Conservation (phyloP, 2,329 filamentous ascomycete species). For the Daldinia sp. region DNA sequence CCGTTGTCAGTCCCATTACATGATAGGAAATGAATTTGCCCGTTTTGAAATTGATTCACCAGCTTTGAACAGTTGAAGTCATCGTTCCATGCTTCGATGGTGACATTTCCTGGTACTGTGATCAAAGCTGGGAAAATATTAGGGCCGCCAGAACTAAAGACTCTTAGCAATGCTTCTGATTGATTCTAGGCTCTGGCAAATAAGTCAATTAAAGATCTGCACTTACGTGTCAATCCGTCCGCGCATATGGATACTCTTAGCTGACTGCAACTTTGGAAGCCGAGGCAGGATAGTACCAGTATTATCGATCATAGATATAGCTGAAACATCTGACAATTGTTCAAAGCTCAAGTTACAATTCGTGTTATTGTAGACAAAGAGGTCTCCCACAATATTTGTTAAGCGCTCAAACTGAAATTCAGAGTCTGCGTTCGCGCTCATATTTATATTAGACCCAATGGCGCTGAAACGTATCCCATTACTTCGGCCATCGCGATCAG, state of each 20-base stretch:
- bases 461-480: too few relatives aligned
- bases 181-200: too few relatives aligned
- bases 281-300: neutral
- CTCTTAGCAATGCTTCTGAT: neutral
- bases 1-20: neutral
- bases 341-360: neutral
- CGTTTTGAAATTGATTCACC: constrained; percentile 15
- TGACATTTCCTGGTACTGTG: constrained; percentile 15
- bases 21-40: neutral
- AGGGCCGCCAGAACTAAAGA: neutral
- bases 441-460: neutral
- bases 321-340: neutral
- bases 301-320: neutral
- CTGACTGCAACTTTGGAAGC: neutral
- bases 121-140: constrained; percentile 12
- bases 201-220: too few relatives aligned
- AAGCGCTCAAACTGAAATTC: neutral
- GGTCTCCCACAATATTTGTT: neutral
- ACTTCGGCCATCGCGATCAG: too few relatives aligned
- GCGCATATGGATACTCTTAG: neutral
- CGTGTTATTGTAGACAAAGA: neutral
- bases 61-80: constrained; percentile 37
- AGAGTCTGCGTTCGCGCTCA: neutral
- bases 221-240: neutral
- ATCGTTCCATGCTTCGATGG: constrained; percentile 26